These are phyloP conservation scores for Chalciporus sp. DNA, from an alignment of 1,284 basidiomycete genomes.

Conservation along the genomic window DNA sequence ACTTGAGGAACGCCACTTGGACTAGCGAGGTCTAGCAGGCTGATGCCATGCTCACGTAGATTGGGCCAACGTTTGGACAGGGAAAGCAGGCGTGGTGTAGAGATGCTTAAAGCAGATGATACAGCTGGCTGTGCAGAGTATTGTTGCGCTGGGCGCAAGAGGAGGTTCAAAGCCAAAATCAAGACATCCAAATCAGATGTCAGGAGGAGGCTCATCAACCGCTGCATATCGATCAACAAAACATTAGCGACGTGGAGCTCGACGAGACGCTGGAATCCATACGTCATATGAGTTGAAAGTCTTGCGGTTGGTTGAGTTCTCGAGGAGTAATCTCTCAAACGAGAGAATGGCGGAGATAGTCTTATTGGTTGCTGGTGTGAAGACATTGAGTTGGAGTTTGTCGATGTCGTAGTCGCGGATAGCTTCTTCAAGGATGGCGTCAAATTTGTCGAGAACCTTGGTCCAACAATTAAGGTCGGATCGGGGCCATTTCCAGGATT, in stretches of 20 bases:
- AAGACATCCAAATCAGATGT: conserved; percentile 91
- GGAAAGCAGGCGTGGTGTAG: conserved; percentile 70
- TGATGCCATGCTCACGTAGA: conserved; percentile 72
- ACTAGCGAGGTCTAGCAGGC: conserved; percentile 68
- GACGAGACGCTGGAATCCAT: conserved; percentile 37
- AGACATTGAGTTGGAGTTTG: conserved; percentile 80
- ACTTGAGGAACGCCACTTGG: conserved; percentile 53
- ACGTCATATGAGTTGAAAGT: conserved; percentile 97
- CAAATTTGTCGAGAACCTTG: conserved; percentile 94
- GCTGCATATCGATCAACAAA: conserved; percentile 47
- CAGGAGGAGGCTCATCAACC: conserved; percentile 85
- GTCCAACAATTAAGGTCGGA: conserved; percentile 98
- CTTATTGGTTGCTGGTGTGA: conserved; percentile 78
- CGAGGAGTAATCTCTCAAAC: conserved; percentile 88
- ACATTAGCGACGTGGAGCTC: conserved; percentile 18
- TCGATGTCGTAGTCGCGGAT: conserved; percentile 85
- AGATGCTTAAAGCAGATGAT: conserved; percentile 75
- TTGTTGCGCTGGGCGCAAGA: conserved; percentile 93
- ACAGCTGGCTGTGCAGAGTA: conserved; percentile 85
- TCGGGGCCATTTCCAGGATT: conserved; percentile 92
- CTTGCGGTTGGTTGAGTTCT: conserved; percentile 98
- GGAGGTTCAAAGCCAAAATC: conserved; percentile 80
- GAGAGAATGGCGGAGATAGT: conserved; percentile 82
- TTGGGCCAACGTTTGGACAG: conserved; percentile 76
- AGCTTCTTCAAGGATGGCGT: conserved; percentile 81